These are phyloP conservation scores for Brassica napus DNA, from an alignment of 345 rosid species.

Conservation along the genomic window DNA sequence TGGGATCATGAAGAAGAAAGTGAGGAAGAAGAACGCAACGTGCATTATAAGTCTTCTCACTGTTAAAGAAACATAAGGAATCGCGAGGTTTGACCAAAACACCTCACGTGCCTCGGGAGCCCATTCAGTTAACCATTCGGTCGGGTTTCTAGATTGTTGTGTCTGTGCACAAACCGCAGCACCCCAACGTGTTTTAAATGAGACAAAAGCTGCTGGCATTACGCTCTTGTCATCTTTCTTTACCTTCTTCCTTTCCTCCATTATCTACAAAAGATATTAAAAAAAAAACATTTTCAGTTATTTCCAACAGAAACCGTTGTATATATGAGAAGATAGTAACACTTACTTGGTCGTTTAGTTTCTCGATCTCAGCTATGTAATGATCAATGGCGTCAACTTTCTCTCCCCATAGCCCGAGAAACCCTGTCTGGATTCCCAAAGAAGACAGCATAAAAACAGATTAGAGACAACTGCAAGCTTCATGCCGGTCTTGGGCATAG, in stretches of 20 bases:
- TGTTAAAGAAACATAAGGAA: slow-evolving; percentile 75
- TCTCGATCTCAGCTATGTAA: slow-evolving; percentile 63
- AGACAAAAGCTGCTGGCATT: slow-evolving; percentile 96
- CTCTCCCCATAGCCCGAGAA: slow-evolving; percentile 72
- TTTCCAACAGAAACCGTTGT: background rate
- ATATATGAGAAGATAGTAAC: background rate
- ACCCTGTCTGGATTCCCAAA: slow-evolving; percentile 64
- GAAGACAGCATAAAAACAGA: slow-evolving; percentile 4
- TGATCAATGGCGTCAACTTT: slow-evolving; percentile 83
- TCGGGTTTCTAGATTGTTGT: slow-evolving; percentile 82
- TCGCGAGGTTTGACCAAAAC: slow-evolving; percentile 81
- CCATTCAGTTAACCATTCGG: slow-evolving; percentile 94
- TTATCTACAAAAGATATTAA: slow-evolving; percentile 47
- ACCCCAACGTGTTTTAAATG: slow-evolving; percentile 93
- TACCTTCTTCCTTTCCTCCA: slow-evolving; percentile 63
- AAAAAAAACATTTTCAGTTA: background rate
- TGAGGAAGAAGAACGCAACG: slow-evolving; percentile 88
- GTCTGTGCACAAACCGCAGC: slow-evolving; percentile 99
- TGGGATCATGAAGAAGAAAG: slow-evolving; percentile 95
- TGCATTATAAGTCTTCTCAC: slow-evolving; percentile 76
- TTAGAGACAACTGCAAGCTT: slow-evolving; percentile 4
- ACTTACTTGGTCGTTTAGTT: slow-evolving; percentile 70
- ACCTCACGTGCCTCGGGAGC: slow-evolving; percentile 95
- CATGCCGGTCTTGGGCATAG: no score
- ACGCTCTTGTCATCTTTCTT: slow-evolving; percentile 62